A percentile compares a stretch with the other conserved stretches of the same genome.
These are phyloP conservation scores for Trichoderma sp. DNA, from an alignment of 2,329 filamentous ascomycete genomes.

Conservation along the genomic window DNA sequence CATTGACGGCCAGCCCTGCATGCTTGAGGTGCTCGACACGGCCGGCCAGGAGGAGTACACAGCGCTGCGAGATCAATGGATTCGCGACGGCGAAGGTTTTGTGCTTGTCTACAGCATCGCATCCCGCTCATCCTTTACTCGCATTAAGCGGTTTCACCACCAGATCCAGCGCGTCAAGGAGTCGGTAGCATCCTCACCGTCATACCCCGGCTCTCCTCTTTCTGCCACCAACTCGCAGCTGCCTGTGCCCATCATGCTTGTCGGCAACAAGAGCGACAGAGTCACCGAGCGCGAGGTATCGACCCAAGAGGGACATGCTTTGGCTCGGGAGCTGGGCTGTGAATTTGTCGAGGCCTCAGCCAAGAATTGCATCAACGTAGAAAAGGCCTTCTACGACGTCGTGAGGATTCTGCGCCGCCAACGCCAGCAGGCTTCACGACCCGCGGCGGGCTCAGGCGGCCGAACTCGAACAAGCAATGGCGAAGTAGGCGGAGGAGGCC, in stretches of 20 bases:
- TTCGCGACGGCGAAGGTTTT: constrained; percentile 95
- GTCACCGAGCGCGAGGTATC: constrained; percentile 96
- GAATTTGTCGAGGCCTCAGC: constrained; percentile 97
- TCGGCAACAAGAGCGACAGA: constrained; percentile 97
- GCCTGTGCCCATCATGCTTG: constrained; percentile 93
- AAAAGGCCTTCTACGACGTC: constrained; percentile 98
- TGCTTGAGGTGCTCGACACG: constrained; percentile 96
- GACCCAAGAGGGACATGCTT: constrained; percentile 89
- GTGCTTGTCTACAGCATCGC: constrained; percentile 98
- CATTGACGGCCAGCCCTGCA: constrained; percentile 93
- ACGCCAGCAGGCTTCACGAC: constrained; percentile 61
- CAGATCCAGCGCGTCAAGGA: constrained; percentile 98
- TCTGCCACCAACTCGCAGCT: constrained; percentile 61
- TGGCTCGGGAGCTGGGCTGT: constrained; percentile 90
- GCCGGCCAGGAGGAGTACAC: constrained; percentile 99
- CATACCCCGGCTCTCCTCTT: constrained; percentile 75
- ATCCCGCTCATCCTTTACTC: constrained; percentile 89
- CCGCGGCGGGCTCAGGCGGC: constrained; percentile 41
- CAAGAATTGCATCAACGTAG: constrained; percentile 97
- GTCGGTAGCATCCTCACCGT: constrained; percentile 75
- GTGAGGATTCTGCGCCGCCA: constrained; percentile 87
- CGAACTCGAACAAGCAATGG: constrained; percentile 47
- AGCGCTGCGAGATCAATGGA: constrained; percentile 95
- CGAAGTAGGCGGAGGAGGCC: constrained; percentile 41
- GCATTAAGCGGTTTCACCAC: constrained; percentile 94